phyloP scores from a whole-genome alignment of 495 filamentous ascomycete genomes.

The Aspergillus homomorphus region DNA sequence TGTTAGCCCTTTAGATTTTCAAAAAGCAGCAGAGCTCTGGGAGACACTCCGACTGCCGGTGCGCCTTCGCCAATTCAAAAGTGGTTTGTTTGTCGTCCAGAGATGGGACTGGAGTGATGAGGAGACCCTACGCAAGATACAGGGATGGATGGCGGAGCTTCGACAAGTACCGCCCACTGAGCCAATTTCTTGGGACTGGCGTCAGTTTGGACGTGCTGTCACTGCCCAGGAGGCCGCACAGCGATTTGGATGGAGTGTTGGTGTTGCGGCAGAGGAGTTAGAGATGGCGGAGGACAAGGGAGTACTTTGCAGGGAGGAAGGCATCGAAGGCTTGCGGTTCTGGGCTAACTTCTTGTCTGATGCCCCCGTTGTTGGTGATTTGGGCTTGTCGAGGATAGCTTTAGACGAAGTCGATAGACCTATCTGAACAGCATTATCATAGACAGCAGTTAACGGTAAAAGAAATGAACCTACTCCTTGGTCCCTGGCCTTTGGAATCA shows the following conservation, averaged over 20 bases:
- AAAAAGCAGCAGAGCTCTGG: slow-evolving; percentile 84
- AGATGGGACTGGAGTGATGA: slow-evolving; percentile 85
- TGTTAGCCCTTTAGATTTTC: slow-evolving; percentile 86
- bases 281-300: slow-evolving; percentile 95
- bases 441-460: neutral
- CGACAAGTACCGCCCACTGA: slow-evolving; percentile 61
- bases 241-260: slow-evolving; percentile 95
- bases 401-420: slow-evolving; percentile 10
- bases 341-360: slow-evolving; percentile 66
- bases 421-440: neutral
- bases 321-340: slow-evolving; percentile 76
- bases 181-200: slow-evolving; percentile 72
- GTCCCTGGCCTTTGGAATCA: no score
- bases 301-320: slow-evolving; percentile 75
- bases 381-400: slow-evolving; percentile 13
- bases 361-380: slow-evolving; percentile 2
- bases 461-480: no score
- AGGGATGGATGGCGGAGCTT: slow-evolving; percentile 73
- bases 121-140: slow-evolving; percentile 73
- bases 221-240: slow-evolving; percentile 89
- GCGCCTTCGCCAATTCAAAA: slow-evolving; percentile 81
- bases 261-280: slow-evolving; percentile 92
- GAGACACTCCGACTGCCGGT: slow-evolving; percentile 86
- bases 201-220: slow-evolving; percentile 72
- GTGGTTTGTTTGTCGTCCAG: slow-evolving; percentile 89